phyloP scores from a whole-genome alignment of 495 filamentous ascomycete genomes.

The Penicillium bovifimosum region DNA sequence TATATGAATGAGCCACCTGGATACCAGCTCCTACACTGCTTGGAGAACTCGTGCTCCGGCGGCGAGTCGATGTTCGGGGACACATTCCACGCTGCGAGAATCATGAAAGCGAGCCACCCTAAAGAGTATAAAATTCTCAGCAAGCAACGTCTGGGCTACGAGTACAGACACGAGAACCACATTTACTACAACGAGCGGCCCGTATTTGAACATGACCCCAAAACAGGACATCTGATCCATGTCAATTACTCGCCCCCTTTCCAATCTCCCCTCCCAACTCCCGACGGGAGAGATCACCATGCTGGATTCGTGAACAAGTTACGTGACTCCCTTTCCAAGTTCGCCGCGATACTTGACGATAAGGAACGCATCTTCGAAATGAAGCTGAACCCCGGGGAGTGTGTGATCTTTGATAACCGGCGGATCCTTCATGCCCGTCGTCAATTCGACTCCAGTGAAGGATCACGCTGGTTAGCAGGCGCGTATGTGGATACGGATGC shows the following conservation, averaged over 20 bases:
- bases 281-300: background rate
- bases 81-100: conserved; percentile 52
- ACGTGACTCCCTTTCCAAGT: conserved; percentile 36
- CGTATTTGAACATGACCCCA: conserved; percentile 44
- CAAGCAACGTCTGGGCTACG: conserved; percentile 48
- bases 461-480: conserved; percentile 75
- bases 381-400: conserved; percentile 71
- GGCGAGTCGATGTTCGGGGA: conserved; percentile 83
- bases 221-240: conserved; percentile 19
- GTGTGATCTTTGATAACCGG: conserved; percentile 81
- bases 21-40: conserved; percentile 80
- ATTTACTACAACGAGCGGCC: conserved; percentile 51
- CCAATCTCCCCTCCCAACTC: conserved; percentile 46
- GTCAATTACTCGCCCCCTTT: conserved; percentile 73
- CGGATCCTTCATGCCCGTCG: conserved; percentile 71
- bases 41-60: conserved; percentile 66
- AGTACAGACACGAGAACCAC: conserved; percentile 62
- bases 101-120: conserved; percentile 28
- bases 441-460: conserved; percentile 54
- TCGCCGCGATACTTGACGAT: conserved; percentile 36
- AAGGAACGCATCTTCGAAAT: conserved; percentile 55
- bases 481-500: conserved; percentile 74
- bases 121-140: conserved; percentile 35
- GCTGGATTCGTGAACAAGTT: background rate
- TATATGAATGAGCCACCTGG: conserved; percentile 77